These are phyloP conservation scores for Irpex lacteus DNA, from an alignment of 1,284 basidiomycete genomes.

Conservation along the genomic window DNA sequence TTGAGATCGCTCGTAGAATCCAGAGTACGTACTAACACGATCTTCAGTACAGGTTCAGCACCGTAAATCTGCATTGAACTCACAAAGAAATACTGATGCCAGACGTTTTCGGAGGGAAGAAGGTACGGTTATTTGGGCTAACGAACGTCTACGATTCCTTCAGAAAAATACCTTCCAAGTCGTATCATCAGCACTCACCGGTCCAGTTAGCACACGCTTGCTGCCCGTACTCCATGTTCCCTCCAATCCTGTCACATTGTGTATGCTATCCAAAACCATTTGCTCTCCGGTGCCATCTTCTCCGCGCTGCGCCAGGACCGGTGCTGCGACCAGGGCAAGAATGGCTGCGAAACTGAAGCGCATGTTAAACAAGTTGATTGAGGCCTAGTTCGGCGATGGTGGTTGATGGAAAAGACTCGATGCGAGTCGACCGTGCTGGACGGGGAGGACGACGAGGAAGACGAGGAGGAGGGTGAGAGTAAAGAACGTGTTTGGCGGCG, in stretches of 20 bases:
- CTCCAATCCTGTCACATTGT: conserved; percentile 64
- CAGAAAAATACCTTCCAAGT: neutral
- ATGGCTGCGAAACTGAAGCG: conserved; percentile 35
- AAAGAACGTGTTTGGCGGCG: conserved; percentile 30
- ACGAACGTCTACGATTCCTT: conserved; percentile 65
- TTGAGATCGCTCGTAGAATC: conserved; percentile 83
- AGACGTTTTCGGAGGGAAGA: conserved; percentile 78
- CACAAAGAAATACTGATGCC: conserved; percentile 89
- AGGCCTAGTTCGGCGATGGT: conserved; percentile 14
- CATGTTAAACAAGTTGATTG: conserved; percentile 14
- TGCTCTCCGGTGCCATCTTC: conserved; percentile 6
- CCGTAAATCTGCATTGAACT: conserved; percentile 30
- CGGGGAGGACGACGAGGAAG: conserved; percentile 19
- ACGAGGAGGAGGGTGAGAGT: conserved; percentile 21
- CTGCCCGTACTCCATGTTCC: conserved; percentile 89
- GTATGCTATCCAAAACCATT: conserved; percentile 31
- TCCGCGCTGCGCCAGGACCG: conserved; percentile 35
- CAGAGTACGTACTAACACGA: conserved; percentile 54
- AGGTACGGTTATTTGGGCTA: conserved; percentile 75
- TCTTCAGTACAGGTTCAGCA: neutral
- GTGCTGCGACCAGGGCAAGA: conserved; percentile 25
- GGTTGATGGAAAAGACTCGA: conserved; percentile 15
- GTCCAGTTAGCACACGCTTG: conserved; percentile 73
- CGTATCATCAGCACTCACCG: conserved; percentile 56
- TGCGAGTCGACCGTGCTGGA: conserved; percentile 15